Base-by-base conservation (phyloP, 768 basidiomycete species). In the Termitomyces sp. region DNA sequence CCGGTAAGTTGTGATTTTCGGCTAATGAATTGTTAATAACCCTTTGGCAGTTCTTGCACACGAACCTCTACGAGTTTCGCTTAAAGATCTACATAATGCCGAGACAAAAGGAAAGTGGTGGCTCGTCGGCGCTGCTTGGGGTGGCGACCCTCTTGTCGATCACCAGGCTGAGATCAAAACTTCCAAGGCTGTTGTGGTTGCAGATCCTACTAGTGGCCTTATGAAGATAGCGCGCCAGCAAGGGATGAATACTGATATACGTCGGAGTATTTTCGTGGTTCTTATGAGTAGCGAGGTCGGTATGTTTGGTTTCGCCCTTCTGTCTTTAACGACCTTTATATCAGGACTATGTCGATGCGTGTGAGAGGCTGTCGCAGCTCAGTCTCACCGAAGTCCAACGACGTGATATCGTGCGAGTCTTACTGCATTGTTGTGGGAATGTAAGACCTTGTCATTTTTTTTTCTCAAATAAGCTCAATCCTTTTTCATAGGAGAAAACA, bases 221-320 rank as follows among this genome's bases (percentile, higher is more conserved):
- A 60, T 87, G 38, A 87, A 85, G 62, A 77, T 98, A n/a, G 96
- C 97, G 4, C 79, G 84, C 61, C 88, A 85, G 66, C 97, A 99
- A 67, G 97, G 97, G 21, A 98, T 99, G 96, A 99, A 99, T 65
- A 98, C 95, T 2, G 97, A 98, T 62, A 87, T 98, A 38, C 80
- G 96, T 37, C 77, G 93, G 58, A 87, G 88, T 53, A 85, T 98
- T 51, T 99, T 99, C 65, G 84, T 94, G 15, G 88, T 95, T 12
- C 71, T 98, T 35, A 97, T 98, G 93, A 96, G 90, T 65, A 90
- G 91, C 61, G 93, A 96, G 65, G 96, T 96, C 65, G 60, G 85
- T 71, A 22, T 54, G 26, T 51, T 37, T 48, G 9, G 2, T 38
- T 15, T 45, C 37, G 14, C 8, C 46, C 17, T 6, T 15, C 10